Base-by-base conservation (phyloP, 2,329 filamentous ascomycete species). In the Botrytis byssoidea region DNA sequence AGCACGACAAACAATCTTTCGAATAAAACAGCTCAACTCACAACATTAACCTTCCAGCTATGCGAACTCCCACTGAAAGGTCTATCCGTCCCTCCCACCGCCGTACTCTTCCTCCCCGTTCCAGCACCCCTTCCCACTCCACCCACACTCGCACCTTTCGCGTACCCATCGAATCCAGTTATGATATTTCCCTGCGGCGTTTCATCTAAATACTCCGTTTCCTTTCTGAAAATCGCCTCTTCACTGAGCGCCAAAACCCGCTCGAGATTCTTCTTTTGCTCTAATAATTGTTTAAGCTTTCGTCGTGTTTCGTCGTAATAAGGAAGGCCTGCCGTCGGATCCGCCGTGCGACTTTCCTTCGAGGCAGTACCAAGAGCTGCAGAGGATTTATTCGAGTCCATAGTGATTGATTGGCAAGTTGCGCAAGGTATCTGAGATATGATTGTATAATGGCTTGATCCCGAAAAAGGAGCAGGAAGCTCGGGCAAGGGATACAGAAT, bases 141-240 rank as follows among this genome's bases (percentile, higher is more conserved):
- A 77, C 89, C 87, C 8, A 90, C 87, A 6, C 87, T 87, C 2
- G 88, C 88, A 72, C 93, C 95, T 83, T 99, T 99, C 86, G 97
- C 97, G 84, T 98, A 99, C 81, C 94, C 97, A 83, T 99, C 96
- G 83, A 99, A 99, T 35, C 96, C 96, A 67, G 93, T 94, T 82
- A 99, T 95, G 81, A 99, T 98, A 84, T 99, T 99, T 63, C 96
- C 96, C 78, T 87, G 90, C 22, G 91, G 91, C 7, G 94, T 97
- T 79, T 94, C 94, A 82, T 98, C 95, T 70, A 99, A 90, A 82
- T 99, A 99, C 29, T 91, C 88, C 74, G 91, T 90, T 83, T 99
- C 96, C 80, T 93, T 92, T 76, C 92, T 90, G 81, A 88, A 90
- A 79, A 99, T 98, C 77, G 89, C 88, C 68, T 97, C 93, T 85